Conservation (phyloP, 2,329 filamentous ascomycete genomes). For the Coniochaeta hoffmannii region DNA sequence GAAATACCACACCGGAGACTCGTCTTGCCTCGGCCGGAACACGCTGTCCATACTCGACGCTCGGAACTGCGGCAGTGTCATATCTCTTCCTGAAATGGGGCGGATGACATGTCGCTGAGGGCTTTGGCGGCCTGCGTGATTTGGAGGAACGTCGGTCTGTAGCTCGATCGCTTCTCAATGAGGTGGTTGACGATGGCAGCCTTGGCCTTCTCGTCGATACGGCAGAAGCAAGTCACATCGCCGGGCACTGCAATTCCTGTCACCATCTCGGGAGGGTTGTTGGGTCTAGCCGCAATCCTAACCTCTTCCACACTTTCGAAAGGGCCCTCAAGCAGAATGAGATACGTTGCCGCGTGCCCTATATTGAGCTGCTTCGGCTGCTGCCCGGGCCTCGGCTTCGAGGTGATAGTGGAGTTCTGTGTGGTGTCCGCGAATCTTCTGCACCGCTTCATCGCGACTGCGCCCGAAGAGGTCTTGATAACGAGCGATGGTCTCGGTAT, state of each 20-base stretch:
- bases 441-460: background rate
- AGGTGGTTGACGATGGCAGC: conserved; percentile 1
- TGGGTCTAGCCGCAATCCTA: background rate
- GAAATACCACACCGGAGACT: conserved; percentile 29
- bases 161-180: background rate
- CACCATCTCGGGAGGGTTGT: background rate
- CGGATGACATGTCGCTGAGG: background rate
- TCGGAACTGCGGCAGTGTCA: conserved; percentile 8
- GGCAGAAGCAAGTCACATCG: background rate
- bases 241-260: background rate
- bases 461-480: background rate
- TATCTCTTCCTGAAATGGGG: background rate
- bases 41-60: conserved; percentile 12
- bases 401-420: background rate
- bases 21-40: conserved; percentile 11
- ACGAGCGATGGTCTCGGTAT: background rate
- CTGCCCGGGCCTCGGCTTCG: background rate
- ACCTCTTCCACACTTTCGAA: background rate
- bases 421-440: background rate
- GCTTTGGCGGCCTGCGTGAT: conserved; percentile 1
- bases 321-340: conserved; percentile 2
- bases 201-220: background rate
- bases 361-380: background rate
- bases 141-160: conserved; percentile 1
- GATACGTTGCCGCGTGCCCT: background rate